A percentile compares a stretch with the other conserved stretches of the same genome.
Conservation (phyloP, 805 yeast species). For the Kregervanrija fluxuum region DNA sequence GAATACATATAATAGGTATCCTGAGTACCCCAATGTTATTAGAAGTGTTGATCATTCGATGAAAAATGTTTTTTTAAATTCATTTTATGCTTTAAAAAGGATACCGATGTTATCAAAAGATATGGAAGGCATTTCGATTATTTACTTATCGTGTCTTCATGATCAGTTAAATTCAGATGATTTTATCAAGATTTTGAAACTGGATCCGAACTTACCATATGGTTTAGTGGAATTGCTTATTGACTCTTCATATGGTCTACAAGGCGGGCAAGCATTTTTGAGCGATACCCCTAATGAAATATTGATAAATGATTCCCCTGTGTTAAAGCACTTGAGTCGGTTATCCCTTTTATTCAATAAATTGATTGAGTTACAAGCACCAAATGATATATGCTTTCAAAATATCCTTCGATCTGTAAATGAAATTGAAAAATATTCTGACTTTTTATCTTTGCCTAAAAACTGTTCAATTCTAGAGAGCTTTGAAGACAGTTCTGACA, state of each 20-base stretch:
- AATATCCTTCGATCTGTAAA: too few relatives aligned
- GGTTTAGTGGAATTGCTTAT: slow-evolving; percentile 13
- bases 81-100: neutral
- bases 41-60: slow-evolving; percentile 13
- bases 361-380: slow-evolving; percentile 6
- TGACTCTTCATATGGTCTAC: slow-evolving; percentile 18
- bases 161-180: slow-evolving; percentile 7
- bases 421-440: too few relatives aligned
- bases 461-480: neutral
- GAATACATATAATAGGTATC: slow-evolving; percentile 18
- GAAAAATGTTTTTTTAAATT: neutral
- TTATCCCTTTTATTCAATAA: slow-evolving; percentile 34
- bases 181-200: slow-evolving; percentile 5
- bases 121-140: slow-evolving; percentile 4
- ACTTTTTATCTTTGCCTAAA: too few relatives aligned
- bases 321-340: slow-evolving; percentile 40
- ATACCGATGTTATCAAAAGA: slow-evolving; percentile 5
- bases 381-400: too few relatives aligned
- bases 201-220: slow-evolving; percentile 13
- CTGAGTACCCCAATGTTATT: slow-evolving; percentile 19
- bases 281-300: neutral
- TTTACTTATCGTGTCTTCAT: slow-evolving; percentile 12
- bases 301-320: slow-evolving; percentile 26
- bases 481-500: slow-evolving; percentile 4
- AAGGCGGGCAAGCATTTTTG: slow-evolving; percentile 11